Percentiles rank a stretch among this genome's conserved stretches.
These are phyloP conservation scores for Periconia sp. DNA, from an alignment of 2,329 filamentous ascomycete genomes.

Conservation along the genomic window DNA sequence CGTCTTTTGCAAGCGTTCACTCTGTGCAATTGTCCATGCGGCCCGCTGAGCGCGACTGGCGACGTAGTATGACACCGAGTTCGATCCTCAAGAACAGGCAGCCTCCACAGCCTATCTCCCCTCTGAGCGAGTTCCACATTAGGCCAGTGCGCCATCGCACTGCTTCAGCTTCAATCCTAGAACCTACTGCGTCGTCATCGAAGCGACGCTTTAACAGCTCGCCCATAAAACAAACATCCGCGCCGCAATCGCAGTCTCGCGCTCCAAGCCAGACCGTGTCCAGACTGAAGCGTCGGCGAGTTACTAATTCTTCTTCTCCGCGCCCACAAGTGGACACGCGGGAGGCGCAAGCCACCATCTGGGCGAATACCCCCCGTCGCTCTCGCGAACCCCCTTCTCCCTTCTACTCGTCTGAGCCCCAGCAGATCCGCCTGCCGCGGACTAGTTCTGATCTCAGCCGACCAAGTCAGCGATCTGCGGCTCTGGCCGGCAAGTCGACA, in stretches of 20 bases:
- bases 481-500: constrained; percentile 48
- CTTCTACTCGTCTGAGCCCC: constrained; percentile 35
- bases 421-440: constrained; percentile 22
- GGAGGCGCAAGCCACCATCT: constrained; percentile 32
- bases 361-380: constrained; percentile 44
- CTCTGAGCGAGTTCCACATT: constrained; percentile 36
- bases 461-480: constrained; percentile 44
- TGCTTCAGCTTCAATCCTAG: constrained; percentile 31
- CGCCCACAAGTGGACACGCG: constrained; percentile 12
- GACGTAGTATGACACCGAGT: constrained; percentile 36
- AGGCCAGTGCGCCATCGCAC: constrained; percentile 30
- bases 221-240: constrained; percentile 30
- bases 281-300: constrained; percentile 53
- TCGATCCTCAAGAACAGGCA: constrained; percentile 35
- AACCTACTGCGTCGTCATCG: constrained; percentile 20
- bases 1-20: constrained; percentile 47
- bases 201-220: constrained; percentile 36
- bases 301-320: constrained; percentile 30
- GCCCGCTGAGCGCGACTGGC: constrained; percentile 38
- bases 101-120: constrained; percentile 35
- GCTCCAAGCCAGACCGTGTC: constrained; percentile 37
- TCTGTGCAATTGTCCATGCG: constrained; percentile 36
- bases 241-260: constrained; percentile 30
- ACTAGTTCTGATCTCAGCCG: constrained; percentile 44
- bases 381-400: constrained; percentile 50